A percentile compares a stretch with the other conserved stretches of the same genome.
phyloP scores from a whole-genome alignment of 1,284 basidiomycete species.

The Flammula alnicola region DNA sequence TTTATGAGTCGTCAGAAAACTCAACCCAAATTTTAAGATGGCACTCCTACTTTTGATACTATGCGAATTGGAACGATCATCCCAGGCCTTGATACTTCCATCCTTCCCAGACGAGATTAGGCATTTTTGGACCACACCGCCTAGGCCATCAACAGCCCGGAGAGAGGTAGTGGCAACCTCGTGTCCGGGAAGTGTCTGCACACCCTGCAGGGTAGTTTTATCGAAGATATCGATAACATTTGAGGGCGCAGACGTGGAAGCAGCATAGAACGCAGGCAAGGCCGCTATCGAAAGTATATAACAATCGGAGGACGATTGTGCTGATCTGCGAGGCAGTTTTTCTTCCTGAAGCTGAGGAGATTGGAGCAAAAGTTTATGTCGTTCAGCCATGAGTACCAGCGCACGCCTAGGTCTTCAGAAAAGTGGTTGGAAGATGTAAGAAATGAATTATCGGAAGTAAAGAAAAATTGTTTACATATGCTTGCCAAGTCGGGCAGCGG shows the following conservation, averaged over 20 bases:
- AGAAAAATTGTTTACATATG: conserved; percentile 10
- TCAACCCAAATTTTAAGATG: conserved; percentile 13
- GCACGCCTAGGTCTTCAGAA: too few species aligned
- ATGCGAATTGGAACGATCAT: conserved; percentile 58
- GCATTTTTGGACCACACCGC: conserved; percentile 31
- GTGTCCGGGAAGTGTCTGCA: conserved; percentile 59
- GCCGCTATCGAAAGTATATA: conserved; percentile 64
- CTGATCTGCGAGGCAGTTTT: conserved; percentile 38
- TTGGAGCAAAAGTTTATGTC: conserved; percentile 27
- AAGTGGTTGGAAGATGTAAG: too few species aligned
- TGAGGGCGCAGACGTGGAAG: conserved; percentile 54
- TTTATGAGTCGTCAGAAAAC: conserved; percentile 40
- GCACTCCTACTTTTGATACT: conserved; percentile 61
- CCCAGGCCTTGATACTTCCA: conserved; percentile 66
- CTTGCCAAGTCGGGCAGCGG: background rate
- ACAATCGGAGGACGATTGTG: conserved; percentile 44
- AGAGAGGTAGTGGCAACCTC: conserved; percentile 56
- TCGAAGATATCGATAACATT: conserved; percentile 69
- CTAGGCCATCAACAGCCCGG: conserved; percentile 36
- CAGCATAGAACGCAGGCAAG: conserved; percentile 54
- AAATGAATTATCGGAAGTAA: background rate
- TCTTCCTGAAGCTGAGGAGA: conserved; percentile 33
- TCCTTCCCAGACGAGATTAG: conserved; percentile 60
- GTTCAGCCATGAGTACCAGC: conserved; percentile 16
- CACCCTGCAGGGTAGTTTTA: conserved; percentile 50